Evolutionary conservation across 2,329 filamentous ascomycete species (phyloP), one percentile per base, ranked within the genome.

Genomic region (Cladosporium colombiae): DNA sequence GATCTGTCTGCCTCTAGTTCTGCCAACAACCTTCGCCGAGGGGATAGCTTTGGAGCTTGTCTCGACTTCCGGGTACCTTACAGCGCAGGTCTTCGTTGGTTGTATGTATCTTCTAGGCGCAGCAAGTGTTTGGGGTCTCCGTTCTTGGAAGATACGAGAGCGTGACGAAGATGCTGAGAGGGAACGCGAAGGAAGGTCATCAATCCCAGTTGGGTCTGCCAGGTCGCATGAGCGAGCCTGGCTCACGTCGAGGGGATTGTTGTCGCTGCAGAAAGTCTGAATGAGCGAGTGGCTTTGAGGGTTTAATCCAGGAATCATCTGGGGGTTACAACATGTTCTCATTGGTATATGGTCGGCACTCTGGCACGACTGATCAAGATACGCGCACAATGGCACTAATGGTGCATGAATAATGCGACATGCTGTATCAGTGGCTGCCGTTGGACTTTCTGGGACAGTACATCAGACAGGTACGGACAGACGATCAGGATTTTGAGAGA

Each of bases 61-160:
- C 14, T 64, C 69, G 10, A 46, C 68, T 2, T 67, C 60, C 8
- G 73, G 72, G 2, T 88, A 86, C 68, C 78, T 85, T 0, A 80
- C 82, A 23, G 82, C 85, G 1, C 85, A 88, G 69, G 68, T 88
- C 2, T 88, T 86, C 71, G 81, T 83, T 0, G 86, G 84, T 0
- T 82, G 81, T 68, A 86, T 86, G 82, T 88, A 87, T 71, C 72
- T 87, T 16, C 82, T 75, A 1, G 86, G 81, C 2, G 81, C 85
- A 0, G 64, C 78, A 0, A 81, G 80, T 57, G 73, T 86, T 68
- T 84, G 81, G 80, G 70, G 84, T n/a, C 73, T 88, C 64, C 74
- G 85, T 58, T 81, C 80, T 0, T 88, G 86, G 86, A 87, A 87
- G 75, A 81, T 88, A 69, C 80, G 78, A 3, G 80, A 85, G 59